Evolutionary conservation across 192 early-diverging fungal species (phyloP).

Genomic region (Physocladia obscura): DNA sequence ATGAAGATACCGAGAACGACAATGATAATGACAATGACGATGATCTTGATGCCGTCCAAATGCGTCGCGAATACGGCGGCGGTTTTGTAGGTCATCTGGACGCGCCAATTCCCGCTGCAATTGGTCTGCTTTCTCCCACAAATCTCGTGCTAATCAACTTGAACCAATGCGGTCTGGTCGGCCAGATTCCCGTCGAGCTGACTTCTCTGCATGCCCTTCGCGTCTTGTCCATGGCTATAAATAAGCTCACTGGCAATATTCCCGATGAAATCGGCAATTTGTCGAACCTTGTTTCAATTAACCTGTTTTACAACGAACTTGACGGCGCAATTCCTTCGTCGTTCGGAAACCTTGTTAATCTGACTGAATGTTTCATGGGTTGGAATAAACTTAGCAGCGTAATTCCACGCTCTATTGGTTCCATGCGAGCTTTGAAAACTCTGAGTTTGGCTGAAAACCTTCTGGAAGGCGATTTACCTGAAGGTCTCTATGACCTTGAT

Average conservation of each 20-base stretch:
- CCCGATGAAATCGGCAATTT: neutral
- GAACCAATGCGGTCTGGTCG: neutral
- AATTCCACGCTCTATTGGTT: neutral
- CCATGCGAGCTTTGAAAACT: neutral
- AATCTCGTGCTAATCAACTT: neutral
- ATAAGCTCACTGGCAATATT: neutral
- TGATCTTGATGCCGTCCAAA: neutral
- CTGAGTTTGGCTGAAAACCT: neutral
- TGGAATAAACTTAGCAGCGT: neutral
- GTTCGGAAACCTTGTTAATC: neutral
- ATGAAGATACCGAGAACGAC: too few species aligned
- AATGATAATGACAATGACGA: neutral
- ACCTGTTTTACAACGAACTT: neutral
- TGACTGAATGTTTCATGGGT: neutral
- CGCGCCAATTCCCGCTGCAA: neutral
- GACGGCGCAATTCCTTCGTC: neutral
- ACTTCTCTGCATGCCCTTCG: neutral
- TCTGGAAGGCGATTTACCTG: neutral
- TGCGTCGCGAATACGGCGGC: neutral
- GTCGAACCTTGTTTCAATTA: neutral
- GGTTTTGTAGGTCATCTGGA: neutral
- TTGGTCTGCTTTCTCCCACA: neutral
- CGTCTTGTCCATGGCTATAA: neutral
- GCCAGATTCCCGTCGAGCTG: neutral
- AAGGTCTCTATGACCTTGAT: neutral